Conservation (phyloP, 768 basidiomycete species). For the Mycena amicta region DNA sequence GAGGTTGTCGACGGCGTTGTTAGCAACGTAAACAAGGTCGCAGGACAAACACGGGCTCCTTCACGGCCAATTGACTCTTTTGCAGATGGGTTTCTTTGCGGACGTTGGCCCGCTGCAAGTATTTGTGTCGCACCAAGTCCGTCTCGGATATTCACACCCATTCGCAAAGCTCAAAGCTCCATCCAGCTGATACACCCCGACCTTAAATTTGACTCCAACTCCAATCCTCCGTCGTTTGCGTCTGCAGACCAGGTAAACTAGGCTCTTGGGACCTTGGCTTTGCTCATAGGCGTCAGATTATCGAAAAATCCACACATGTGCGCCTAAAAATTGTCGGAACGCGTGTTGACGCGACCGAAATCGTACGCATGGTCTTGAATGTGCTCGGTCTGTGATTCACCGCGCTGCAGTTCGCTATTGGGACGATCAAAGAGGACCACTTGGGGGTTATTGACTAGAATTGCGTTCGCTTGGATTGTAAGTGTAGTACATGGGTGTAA, state of each 20-base stretch:
- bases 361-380: slow-evolving; percentile 55
- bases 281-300: slow-evolving; percentile 54
- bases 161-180: not conserved
- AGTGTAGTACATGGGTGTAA: too few relatives aligned
- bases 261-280: not conserved
- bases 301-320: slow-evolving; percentile 90
- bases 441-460: slow-evolving; percentile 64
- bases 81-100: slow-evolving; percentile 97
- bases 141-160: slow-evolving; percentile 27
- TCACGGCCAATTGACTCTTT: not conserved
- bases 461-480: too few relatives aligned
- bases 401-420: slow-evolving; percentile 82
- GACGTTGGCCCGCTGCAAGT: slow-evolving; percentile 93
- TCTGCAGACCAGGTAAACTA: slow-evolving; percentile 80
- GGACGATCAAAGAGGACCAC: slow-evolving; percentile 97
- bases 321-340: slow-evolving; percentile 98
- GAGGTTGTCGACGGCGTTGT: slow-evolving; percentile 98
- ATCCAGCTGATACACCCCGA: slow-evolving; percentile 88
- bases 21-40: slow-evolving; percentile 95
- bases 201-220: slow-evolving; percentile 92
- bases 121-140: slow-evolving; percentile 94
- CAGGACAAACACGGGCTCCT: slow-evolving; percentile 25
- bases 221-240: slow-evolving; percentile 95
- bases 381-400: not conserved
- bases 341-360: slow-evolving; percentile 96